Base-by-base conservation (phyloP, 345 rosid genomes). In the Salix caprea region DNA sequence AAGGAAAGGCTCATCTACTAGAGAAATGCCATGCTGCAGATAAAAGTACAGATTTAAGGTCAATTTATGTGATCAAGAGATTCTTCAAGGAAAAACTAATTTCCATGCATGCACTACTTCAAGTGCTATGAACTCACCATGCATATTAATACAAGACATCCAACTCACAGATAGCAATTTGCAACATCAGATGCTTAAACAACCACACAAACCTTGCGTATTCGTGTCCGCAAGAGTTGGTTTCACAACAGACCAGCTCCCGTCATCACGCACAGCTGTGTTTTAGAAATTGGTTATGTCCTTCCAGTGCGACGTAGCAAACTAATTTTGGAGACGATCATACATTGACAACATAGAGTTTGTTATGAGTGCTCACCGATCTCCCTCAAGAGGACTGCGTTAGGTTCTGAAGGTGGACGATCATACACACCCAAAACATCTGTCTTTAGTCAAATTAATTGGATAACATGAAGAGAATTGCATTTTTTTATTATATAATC, bases 351-450 rank as follows among this genome's bases (percentile, higher is more conserved):
- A 14, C 14, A 64, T 37, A 67, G 14, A 34, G 72, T 71, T 52
- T 44, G 32, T 30, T 50, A 67, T 60, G 70, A 72, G 42, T 52
- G 74, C 93, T 76, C 74, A 90, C 98, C 97, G 10, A 95, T 95
- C 88, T 95, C 96, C 81, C 85, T 89, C 78, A 93, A 74, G 34
- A 95, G 97, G 65, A 90, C 82, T 66, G 99, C 96, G 71, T 82
- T 69, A 12, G 87, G 88, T 75, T 91, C 96, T 11, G 89, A 70
- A 11, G 99, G 99, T 54, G 99, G 99, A 76, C 91, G 91, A 77
- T 93, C 92, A 69, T 89, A 95, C 19, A 95, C 97, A 23, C 99
- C 99, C 23, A 80, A 75, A 54, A 95, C 98, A 80, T 95, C 96
- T 74, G 98, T 95, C 98, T 92, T 83, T 78, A 75, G 68, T 23